These are phyloP conservation scores for Trichosporon coremiiforme DNA, from an alignment of 1,284 basidiomycete genomes.

Conservation along the genomic window DNA sequence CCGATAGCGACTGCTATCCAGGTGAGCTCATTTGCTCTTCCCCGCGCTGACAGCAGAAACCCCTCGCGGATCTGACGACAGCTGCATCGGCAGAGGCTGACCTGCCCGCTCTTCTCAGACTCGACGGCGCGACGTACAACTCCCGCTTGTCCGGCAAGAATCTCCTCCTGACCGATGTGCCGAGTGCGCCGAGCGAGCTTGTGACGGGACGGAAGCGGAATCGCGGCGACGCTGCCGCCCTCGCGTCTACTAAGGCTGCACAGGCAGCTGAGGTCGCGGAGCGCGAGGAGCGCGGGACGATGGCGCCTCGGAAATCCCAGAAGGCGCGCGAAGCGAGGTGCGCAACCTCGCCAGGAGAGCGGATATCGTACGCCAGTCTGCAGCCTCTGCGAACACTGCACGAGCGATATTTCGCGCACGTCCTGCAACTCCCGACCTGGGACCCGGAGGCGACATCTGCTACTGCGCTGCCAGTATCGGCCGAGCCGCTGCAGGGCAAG, in stretches of 20 bases:
- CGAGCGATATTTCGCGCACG: slow-evolving; percentile 44
- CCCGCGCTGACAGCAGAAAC: slow-evolving; percentile 21
- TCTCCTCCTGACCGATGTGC: slow-evolving; percentile 34
- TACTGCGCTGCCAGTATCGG: slow-evolving; percentile 30
- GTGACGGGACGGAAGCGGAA: slow-evolving; percentile 44
- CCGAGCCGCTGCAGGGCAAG: slow-evolving; percentile 47
- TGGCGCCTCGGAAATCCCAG: neutral
- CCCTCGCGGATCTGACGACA: slow-evolving; percentile 4
- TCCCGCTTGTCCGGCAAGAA: slow-evolving; percentile 45
- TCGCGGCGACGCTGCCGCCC: slow-evolving; percentile 34
- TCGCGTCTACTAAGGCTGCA: slow-evolving; percentile 27
- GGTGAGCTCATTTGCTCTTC: too few species aligned
- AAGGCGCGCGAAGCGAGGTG: neutral
- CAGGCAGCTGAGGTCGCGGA: slow-evolving; percentile 21
- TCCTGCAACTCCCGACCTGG: slow-evolving; percentile 35
- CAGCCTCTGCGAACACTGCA: slow-evolving; percentile 52
- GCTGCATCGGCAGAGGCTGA: neutral
- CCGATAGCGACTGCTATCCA: slow-evolving; percentile 26
- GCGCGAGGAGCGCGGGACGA: slow-evolving; percentile 26
- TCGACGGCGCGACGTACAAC: slow-evolving; percentile 38
- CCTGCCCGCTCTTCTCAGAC: slow-evolving; percentile 34
- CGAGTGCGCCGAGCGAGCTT: slow-evolving; percentile 25
- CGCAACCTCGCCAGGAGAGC: neutral
- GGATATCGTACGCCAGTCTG: slow-evolving; percentile 45
- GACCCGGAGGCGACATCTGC: neutral